Base-by-base conservation (phyloP, 1,284 basidiomycete genomes). In the Lentinula novae-zelandiae region DNA sequence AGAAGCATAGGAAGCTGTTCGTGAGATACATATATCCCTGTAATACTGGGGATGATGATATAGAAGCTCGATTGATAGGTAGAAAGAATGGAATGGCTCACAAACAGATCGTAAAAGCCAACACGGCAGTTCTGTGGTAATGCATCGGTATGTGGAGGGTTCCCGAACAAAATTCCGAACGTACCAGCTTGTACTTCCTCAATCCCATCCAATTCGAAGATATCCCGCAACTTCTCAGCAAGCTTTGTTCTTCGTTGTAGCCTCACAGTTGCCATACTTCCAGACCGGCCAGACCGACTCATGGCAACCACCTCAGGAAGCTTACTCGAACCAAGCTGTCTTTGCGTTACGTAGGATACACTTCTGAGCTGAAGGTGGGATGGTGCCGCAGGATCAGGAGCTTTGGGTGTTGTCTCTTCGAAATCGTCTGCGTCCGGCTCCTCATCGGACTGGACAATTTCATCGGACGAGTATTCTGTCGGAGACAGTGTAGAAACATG, bases 21-120 rank as follows among this genome's bases (percentile, higher is more conserved):
- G 96, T 98, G 50, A 98, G 79, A 72, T 96, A 99, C 84, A 98
- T 92, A 72, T 96, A 97, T 15, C 96, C 96, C 75, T 98, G 95
- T 20, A 99, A 81, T 67, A 98, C 92, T 65, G 5, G 36, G 22
- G 48, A 34, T 34, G 38, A 48, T 57, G 48, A 59, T 67, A 59
- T 67, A 44, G 34, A 34, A 27, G 55, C 55, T 4, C 48, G 42
- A 4, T 27, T 27, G 27, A 27, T 27, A 55, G 60, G 59, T 33
- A 51, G 39, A 51, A 55, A 46, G n/a, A 46, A 12, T 20, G 10
- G 20, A 46, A 3, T 36, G n/a, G 86, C 92, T 83, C 69, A 95
- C 93, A 78, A 63, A 94, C 84, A 58, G 89, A 93, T 57, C 92
- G 86, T 65, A 97, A 75, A 52, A 96, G 77, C 90, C 92, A 95